phyloP scores from a whole-genome alignment of 768 basidiomycete species.

The Lactarius deliciosus region DNA sequence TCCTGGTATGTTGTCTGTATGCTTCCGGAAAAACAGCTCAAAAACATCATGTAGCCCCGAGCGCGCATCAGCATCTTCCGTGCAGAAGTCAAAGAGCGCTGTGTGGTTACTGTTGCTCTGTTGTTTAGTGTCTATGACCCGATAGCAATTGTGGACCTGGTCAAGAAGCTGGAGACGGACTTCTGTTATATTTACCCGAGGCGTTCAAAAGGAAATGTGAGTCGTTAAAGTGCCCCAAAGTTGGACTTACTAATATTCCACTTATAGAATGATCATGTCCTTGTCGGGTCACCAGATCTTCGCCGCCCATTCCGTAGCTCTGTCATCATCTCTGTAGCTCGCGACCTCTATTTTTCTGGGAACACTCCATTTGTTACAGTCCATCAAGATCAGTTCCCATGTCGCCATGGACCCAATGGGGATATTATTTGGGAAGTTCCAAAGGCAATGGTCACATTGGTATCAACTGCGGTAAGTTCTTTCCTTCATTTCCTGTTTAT shows the following conservation, averaged over 20 bases:
- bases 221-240: neutral
- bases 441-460: neutral
- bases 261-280: neutral
- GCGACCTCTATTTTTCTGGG: neutral
- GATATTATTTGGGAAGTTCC: neutral
- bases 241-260: neutral
- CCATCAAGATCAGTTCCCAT: neutral
- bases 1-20: neutral
- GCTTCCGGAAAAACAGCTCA: neutral
- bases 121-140: neutral
- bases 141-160: neutral
- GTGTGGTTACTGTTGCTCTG: neutral
- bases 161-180: neutral
- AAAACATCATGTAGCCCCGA: neutral
- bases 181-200: neutral
- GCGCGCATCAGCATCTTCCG: neutral
- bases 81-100: neutral
- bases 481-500: neutral
- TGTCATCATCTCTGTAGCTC: neutral
- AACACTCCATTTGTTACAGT: neutral
- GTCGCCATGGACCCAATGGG: neutral
- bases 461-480: neutral
- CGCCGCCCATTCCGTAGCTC: neutral
- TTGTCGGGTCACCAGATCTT: neutral
- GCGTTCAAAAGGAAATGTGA: neutral